phyloP scores from a whole-genome alignment of 2,329 filamentous ascomycete genomes.

The Lasiodiplodia hormozganensis region DNA sequence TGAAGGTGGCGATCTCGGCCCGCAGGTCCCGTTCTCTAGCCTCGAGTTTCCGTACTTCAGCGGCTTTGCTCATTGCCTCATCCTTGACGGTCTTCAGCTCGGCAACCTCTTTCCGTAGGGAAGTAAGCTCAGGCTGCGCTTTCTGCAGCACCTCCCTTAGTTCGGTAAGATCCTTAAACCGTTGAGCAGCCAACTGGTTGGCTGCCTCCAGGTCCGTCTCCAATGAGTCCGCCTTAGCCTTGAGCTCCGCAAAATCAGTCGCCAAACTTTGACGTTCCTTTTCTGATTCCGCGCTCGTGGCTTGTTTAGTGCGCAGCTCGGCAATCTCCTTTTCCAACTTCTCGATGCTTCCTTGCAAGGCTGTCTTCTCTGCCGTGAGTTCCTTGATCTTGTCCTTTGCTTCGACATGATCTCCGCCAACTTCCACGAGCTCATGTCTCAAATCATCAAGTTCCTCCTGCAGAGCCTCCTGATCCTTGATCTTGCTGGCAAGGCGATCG shows the following conservation, averaged over 20 bases:
- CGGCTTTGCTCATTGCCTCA: constrained; percentile 68
- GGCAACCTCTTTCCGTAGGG: constrained; percentile 76
- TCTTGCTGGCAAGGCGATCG: constrained; percentile 70
- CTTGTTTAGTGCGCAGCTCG: constrained; percentile 58
- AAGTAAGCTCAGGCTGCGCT: constrained; percentile 83
- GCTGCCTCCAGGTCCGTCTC: constrained; percentile 86
- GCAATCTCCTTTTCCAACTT: constrained; percentile 75
- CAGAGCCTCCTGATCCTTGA: constrained; percentile 78
- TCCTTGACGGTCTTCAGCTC: constrained; percentile 77
- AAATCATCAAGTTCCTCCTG: constrained; percentile 86
- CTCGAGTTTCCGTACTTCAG: constrained; percentile 78
- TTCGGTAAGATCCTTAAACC: constrained; percentile 88
- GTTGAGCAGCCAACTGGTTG: constrained; percentile 81
- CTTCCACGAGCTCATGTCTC: constrained; percentile 76
- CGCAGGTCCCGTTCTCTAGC: constrained; percentile 82
- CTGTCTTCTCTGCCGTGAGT: constrained; percentile 71
- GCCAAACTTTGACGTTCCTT: constrained; percentile 64
- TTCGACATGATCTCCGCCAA: constrained; percentile 84
- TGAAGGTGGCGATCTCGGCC: constrained; percentile 73
- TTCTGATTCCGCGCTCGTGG: constrained; percentile 55
- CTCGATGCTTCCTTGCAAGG: constrained; percentile 68
- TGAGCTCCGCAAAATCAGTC: constrained; percentile 73
- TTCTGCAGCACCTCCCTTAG: constrained; percentile 81
- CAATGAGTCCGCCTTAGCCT: constrained; percentile 70
- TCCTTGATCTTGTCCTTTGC: constrained; percentile 77